These are phyloP conservation scores for Cenchrus purpureus DNA, from an alignment of 176 grass and related monocot species.

Conservation along the genomic window DNA sequence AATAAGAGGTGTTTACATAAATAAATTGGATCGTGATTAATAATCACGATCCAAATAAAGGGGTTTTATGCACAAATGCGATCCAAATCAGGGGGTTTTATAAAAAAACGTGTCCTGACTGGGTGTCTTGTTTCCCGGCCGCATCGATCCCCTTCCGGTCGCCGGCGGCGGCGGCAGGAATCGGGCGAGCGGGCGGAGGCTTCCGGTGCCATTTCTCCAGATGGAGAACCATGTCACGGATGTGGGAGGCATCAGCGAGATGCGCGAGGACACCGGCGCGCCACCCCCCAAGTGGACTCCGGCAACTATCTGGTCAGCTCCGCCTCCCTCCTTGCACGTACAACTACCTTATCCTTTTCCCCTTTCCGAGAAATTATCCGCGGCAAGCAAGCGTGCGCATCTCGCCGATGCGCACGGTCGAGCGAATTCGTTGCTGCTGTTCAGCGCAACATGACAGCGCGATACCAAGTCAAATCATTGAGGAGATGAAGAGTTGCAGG, in stretches of 20 bases:
- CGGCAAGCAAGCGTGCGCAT: neutral
- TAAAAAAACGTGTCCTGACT: neutral
- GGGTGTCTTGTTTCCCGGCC: neutral
- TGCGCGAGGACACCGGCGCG: neutral
- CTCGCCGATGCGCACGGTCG: neutral
- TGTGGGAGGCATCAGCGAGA: neutral
- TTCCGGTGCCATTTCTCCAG: neutral
- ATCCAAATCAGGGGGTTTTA: neutral
- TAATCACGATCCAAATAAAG: neutral
- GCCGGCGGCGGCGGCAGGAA: neutral
- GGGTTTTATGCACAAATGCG: neutral
- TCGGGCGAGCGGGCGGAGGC: neutral
- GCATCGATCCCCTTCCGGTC: neutral
- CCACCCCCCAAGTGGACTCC: neutral
- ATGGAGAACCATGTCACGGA: neutral
- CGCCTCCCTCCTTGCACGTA: neutral
- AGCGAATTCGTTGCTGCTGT: neutral
- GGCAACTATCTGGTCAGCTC: neutral
- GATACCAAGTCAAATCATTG: neutral
- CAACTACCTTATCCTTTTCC: neutral
- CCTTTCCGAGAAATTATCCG: neutral
- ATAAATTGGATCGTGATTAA: neutral
- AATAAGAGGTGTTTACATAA: neutral
- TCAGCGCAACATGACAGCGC: neutral
- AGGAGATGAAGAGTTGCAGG: neutral